Base-by-base conservation (phyloP, 2,329 filamentous ascomycete species). In the Colletotrichum orbiculare region DNA sequence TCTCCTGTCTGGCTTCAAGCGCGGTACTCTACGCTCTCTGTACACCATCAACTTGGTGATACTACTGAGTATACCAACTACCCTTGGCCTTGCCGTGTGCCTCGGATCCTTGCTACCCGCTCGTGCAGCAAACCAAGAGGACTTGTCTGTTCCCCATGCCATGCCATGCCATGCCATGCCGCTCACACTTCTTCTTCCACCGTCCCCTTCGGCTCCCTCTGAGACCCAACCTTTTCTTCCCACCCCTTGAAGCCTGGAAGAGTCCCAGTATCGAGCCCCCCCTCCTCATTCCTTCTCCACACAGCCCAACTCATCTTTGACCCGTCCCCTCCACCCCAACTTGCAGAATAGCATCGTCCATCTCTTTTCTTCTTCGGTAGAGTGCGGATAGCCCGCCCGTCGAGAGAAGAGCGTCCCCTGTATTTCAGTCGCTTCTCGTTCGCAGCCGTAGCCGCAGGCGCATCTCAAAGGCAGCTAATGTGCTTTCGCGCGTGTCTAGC, bases 61-160 rank as follows among this genome's bases (percentile, higher is more conserved):
- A 25, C 25, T 25, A 25, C 25, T 25, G 25, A 25, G 25, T 25
- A 5, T 25, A 25, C 17, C 17, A 17, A 17, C 4, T 25, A 25
- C 25, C 25, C 25, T 25, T 25, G 25, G 25, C 25, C 25, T 25
- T 25, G 25, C 25, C 25, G 25, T 25, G 25, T 25, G 74, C 72
- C 75, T 72, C 75, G 74, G 66, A 71, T 74, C 72, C 75, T 72
- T 76, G 74, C 73, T 81, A 79, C 76, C 78, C 77, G 77, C 76
- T 76, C 76, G 74, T 81, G 78, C 78, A 79, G 75, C 67, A 67
- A 60, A 65, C 57, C 56, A 65, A 58, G 61, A 5, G 42, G 8
- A 8, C 13, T 8, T 42, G 52, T 58, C 56, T 52, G 34, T 57
- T 54, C 48, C 43, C 35, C 33, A 47, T 37, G 25, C 43, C 42